Base-by-base conservation (phyloP, 2,329 filamentous ascomycete genomes). In the Penicillium sp. region DNA sequence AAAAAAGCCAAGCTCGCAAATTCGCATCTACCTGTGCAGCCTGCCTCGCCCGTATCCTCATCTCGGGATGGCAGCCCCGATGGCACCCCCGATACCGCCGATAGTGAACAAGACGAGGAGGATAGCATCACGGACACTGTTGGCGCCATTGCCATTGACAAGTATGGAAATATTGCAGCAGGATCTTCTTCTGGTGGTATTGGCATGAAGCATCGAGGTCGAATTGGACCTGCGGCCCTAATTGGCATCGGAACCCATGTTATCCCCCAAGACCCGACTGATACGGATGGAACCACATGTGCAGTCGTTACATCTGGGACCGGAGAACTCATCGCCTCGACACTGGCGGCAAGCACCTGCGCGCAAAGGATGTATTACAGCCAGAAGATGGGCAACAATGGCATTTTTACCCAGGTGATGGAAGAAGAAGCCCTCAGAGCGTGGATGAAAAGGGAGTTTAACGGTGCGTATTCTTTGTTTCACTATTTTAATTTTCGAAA, bases 181-280 rank as follows among this genome's bases (percentile, higher is more conserved):
- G 94, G 89, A 16, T 96, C 94, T 2, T 99, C 94, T 2, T 99
- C 95, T 16, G 94, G 94, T 6, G 94, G 94, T 1, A 99, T 99
- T 70, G 93, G 94, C 29, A 97, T 99, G 93, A 99, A 99, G 72
- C 92, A 96, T 73, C 85, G 86, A 58, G 95, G 94, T 6, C 88
- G 94, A 35, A 84, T 96, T 60, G 95, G 94, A 0, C 94, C 94
- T 32, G 95, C 94, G 34, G 94, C 94, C 20, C 82, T 99, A 16
- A 90, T 97, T 14, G 93, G 94, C 8, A 85, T 97, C 51, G 94
- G 94, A 54, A 93, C 92, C 20, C 89, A 90, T 35, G 88, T 99
- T 29, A 84, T 97, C n/a, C 93, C 93, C 2, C 79, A 81, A 26
- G 85, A 92, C 59, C 78, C 83, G 2, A 81, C 84, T 31, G 92